Base-by-base conservation (phyloP, 1,284 basidiomycete species). In the Rhodotorula glutinis region DNA sequence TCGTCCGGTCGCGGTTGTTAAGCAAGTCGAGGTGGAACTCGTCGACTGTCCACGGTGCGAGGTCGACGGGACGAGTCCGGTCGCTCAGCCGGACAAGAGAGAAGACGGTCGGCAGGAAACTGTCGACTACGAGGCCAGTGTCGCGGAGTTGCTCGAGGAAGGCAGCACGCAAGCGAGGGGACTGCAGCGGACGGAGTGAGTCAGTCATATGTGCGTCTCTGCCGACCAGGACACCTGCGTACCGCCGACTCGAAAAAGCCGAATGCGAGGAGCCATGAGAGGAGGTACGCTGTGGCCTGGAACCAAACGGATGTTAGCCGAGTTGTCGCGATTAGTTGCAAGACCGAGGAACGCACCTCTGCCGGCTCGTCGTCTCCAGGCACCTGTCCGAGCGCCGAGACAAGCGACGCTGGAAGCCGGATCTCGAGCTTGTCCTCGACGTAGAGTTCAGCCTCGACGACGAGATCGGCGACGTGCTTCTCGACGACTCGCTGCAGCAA, bases 221-320 rank as follows among this genome's bases (percentile, higher is more conserved):
- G 54, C 40, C 23, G 17, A 54, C 30, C 14, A 0, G 21, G 38
- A 23, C 53, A 43, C 7, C 41, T 14, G 75, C 89, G 73, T 76
- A 94, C 92, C 14, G 92, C 89, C 76, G 90, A 86, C 43, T 83
- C 82, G 79, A 98, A 98, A 66, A 91, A 84, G 75, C 95, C 90
- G 72, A 98, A 88, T 0, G 89, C 76, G 8, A 92, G 81, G 85
- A 97, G 90, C 95, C 95, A 98, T 13, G 85, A 85, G 7, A 98
- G 82, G n/a, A 98, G 80, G 75, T 87, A 76, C 10, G 77, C 73
- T 40, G 77, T 75, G 1, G 72, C 74, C 58, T 65, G 55, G n/a
- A n/a, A n/a, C n/a, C n/a, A n/a, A n/a, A n/a, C n/a, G n/a, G n/a
- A n/a, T 17, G 13, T 27, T 4, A 25, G n/a, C 27, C 38, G 47